Conservation (phyloP, 148 eudicot species). For the Cornus suecica region DNA sequence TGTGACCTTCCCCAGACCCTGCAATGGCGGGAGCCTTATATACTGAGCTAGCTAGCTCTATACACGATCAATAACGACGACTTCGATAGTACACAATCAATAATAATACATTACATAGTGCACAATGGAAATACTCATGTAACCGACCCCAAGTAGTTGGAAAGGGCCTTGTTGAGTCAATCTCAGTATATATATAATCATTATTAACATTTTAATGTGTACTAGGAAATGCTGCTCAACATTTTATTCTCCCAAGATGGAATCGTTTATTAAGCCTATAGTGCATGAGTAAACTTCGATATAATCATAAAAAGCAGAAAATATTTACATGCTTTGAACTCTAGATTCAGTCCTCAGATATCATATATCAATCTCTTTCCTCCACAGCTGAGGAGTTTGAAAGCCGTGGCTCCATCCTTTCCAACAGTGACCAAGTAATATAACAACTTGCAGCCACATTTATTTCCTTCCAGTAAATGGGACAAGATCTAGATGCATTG, state of each 20-base stretch:
- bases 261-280: not conserved
- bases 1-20: too few species aligned
- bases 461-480: not conserved
- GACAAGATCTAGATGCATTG: not conserved
- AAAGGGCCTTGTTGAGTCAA: too few species aligned
- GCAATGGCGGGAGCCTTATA: too few species aligned
- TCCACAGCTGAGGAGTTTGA: not conserved
- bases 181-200: not conserved
- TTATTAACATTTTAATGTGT: too few species aligned
- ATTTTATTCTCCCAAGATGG: not conserved
- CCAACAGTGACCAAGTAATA: not conserved
- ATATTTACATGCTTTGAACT: not conserved
- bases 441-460: not conserved
- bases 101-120: too few species aligned
- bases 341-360: not conserved
- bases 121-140: too few species aligned
- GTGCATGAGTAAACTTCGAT: not conserved
- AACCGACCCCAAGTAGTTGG: too few species aligned
- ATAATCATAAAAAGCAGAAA: not conserved
- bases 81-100: too few species aligned
- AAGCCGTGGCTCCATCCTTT: not conserved
- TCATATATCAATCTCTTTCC: not conserved
- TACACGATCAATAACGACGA: too few species aligned
- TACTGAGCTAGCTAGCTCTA: too few species aligned
- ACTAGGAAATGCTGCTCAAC: not conserved